A percentile compares a stretch with the other conserved stretches of the same genome.
Conservation (phyloP, 2,329 filamentous ascomycete genomes). For the Dissoconium aciculare region DNA sequence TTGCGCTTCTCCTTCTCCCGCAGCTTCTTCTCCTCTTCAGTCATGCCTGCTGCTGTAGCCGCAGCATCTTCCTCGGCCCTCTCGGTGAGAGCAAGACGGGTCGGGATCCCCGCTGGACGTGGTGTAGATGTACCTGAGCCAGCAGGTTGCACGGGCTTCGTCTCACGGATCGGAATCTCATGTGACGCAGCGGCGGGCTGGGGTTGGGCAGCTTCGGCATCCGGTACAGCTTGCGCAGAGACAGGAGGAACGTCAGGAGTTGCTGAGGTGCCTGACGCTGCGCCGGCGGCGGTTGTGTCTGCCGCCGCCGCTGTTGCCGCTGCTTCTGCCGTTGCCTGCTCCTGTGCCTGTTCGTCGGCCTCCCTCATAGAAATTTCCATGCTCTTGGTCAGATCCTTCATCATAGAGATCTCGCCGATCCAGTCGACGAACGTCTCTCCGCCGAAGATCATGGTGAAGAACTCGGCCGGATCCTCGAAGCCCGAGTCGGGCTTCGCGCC, state of each 20-base stretch:
- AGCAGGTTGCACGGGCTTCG: constrained; percentile 9
- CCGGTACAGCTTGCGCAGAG: constrained; percentile 10
- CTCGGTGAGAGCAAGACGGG: constrained; percentile 78
- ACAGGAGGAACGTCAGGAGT: constrained; percentile 10
- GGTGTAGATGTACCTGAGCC: constrained; percentile 33
- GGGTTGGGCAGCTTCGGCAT: constrained; percentile 3
- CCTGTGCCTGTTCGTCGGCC: constrained; percentile 58
- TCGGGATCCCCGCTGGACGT: constrained; percentile 45
- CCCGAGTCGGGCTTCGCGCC: constrained; percentile 78
- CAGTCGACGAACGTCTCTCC: constrained; percentile 91
- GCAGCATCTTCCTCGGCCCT: constrained; percentile 64
- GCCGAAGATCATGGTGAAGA: constrained; percentile 97
- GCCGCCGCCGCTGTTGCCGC: constrained; percentile 32
- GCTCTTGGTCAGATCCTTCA: constrained; percentile 94
- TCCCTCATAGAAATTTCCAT: constrained; percentile 94
- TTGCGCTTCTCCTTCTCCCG: constrained; percentile 83
- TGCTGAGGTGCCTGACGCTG: constrained; percentile 21
- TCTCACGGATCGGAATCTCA: constrained; percentile 15
- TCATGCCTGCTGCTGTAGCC: constrained; percentile 48
- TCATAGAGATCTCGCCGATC: constrained; percentile 94
- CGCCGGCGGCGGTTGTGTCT: constrained; percentile 30
- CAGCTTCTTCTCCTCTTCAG: constrained; percentile 59
- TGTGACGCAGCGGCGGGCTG: constrained; percentile 9
- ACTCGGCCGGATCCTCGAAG: constrained; percentile 89
- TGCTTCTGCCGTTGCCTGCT: constrained; percentile 34